These are phyloP conservation scores for Microbotryum silenes-acaulis DNA, from an alignment of 1,284 basidiomycete species.

Conservation along the genomic window DNA sequence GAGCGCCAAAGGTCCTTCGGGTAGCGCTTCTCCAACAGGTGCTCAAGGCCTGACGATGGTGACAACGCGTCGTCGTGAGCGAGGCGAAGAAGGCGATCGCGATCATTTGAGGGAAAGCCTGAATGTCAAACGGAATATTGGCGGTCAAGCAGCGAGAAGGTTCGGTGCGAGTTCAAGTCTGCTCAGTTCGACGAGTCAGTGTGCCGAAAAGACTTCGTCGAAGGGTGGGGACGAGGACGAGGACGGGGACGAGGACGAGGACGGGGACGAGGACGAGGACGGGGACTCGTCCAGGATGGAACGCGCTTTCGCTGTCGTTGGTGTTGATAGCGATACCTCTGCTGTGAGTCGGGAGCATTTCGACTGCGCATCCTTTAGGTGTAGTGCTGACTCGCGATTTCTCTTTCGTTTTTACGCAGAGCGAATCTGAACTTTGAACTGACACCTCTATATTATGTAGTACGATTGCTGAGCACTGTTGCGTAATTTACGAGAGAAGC, in stretches of 20 bases:
- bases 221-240: too few species aligned
- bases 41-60: neutral
- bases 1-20: neutral
- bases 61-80: neutral
- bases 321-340: neutral
- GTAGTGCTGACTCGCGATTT: neutral
- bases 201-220: neutral
- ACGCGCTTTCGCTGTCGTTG: conserved; percentile 2
- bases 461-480: too few species aligned
- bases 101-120: neutral
- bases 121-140: neutral
- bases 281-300: too few species aligned
- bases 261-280: too few species aligned
- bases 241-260: too few species aligned
- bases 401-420: neutral
- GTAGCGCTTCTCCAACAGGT: neutral
- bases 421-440: neutral
- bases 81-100: neutral
- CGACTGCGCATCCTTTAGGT: neutral
- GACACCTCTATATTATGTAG: too few species aligned
- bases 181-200: neutral
- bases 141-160: neutral
- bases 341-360: neutral
- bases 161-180: neutral
- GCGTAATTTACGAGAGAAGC: too few species aligned